phyloP scores from a whole-genome alignment of 129 eudicot species.

The Pittosporum tobira region DNA sequence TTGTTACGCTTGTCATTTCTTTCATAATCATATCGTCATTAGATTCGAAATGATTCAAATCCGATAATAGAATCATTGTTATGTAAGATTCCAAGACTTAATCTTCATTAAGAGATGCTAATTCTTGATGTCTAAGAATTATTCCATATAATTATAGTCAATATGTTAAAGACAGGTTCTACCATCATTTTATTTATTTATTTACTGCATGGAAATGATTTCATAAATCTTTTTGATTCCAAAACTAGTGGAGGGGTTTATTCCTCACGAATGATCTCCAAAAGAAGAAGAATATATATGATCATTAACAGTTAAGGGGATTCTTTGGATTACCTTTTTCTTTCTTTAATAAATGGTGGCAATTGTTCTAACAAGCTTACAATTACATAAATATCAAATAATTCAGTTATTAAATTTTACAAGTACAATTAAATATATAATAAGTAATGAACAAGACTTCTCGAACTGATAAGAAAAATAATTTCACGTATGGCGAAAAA shows the following conservation, averaged over 20 bases:
- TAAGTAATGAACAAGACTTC: no score
- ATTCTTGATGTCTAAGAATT: not conserved
- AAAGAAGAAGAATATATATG: not conserved
- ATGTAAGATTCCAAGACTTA: not conserved
- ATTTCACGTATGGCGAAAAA: no score
- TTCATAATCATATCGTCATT: not conserved
- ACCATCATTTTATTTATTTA: not conserved
- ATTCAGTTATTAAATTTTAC: no score
- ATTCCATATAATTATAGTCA: not conserved
- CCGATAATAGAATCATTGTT: not conserved
- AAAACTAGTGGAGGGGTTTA: not conserved
- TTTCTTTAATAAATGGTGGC: no score
- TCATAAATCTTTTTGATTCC: conserved; percentile 1
- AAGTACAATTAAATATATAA: no score
- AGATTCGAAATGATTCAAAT: not conserved
- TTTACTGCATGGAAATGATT: no score
- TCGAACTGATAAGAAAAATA: no score
- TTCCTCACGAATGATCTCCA: not conserved
- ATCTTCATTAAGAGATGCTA: not conserved
- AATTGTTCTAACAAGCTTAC: no score
- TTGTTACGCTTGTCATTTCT: not conserved
- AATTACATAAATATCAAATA: no score
- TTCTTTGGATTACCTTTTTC: not conserved
- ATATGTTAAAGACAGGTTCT: not conserved
- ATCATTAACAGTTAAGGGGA: not conserved